Percentiles rank a stretch among this genome's conserved stretches.
Conservation (phyloP, 2,329 filamentous ascomycete species). For the Sodiomyces alkalinus region DNA sequence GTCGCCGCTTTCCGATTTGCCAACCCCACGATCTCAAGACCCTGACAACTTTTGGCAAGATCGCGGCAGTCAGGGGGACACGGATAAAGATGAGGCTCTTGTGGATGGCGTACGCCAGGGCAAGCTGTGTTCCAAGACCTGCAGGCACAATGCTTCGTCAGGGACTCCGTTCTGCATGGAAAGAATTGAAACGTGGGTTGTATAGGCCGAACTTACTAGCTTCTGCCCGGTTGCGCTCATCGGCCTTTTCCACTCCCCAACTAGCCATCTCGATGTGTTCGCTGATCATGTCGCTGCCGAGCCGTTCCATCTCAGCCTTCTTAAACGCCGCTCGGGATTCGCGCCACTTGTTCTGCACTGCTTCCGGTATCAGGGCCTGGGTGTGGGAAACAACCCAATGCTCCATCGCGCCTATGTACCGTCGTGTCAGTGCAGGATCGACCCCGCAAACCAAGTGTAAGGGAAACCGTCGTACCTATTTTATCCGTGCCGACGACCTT, state of each 20-base stretch:
- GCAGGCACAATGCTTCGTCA: conserved; percentile 1
- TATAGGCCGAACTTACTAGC: conserved; percentile 49
- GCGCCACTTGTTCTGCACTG: conserved; percentile 36
- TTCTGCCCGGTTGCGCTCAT: conserved; percentile 43
- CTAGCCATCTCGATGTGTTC: conserved; percentile 34
- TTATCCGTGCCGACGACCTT: conserved; percentile 67
- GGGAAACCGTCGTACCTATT: conserved; percentile 56
- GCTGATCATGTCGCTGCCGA: conserved; percentile 26
- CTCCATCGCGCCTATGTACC: conserved; percentile 45
- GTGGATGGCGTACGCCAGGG: conserved; percentile 90
- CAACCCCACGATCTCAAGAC: conserved; percentile 77
- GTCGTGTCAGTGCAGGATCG: too few species aligned
- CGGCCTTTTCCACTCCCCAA: conserved; percentile 49
- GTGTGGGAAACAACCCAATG: conserved; percentile 48
- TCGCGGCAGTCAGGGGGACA: conserved; percentile 80
- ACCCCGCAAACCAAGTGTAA: too few species aligned
- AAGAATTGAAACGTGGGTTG: not conserved
- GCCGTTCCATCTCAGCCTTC: conserved; percentile 24
- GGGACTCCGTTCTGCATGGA: too few species aligned
- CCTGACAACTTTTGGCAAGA: conserved; percentile 91
- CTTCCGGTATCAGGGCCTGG: conserved; percentile 43
- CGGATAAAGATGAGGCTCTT: conserved; percentile 95
- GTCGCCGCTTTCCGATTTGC: conserved; percentile 65
- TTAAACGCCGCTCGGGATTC: conserved; percentile 33
- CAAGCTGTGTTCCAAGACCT: conserved; percentile 67